Conservation (phyloP, 345 rosid species). For the Lepidium aucheri region DNA sequence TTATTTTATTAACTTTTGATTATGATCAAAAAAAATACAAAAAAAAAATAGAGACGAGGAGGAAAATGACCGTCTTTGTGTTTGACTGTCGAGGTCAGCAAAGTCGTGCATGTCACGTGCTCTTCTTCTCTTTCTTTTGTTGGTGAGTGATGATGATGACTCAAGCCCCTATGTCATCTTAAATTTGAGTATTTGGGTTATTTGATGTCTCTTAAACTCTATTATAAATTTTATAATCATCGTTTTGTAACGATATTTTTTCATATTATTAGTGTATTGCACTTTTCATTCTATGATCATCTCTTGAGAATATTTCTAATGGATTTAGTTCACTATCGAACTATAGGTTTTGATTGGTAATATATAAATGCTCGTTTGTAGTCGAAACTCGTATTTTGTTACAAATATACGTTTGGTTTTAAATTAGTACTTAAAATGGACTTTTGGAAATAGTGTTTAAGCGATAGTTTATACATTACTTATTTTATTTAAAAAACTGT, state of each 20-base stretch:
- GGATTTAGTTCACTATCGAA: too few species aligned
- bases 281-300: not conserved
- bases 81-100: slow-evolving; percentile 1
- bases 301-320: too few species aligned
- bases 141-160: too few species aligned
- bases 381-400: too few species aligned
- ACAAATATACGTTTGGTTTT: too few species aligned
- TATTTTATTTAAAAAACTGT: too few species aligned
- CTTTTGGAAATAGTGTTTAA: too few species aligned
- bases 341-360: too few species aligned
- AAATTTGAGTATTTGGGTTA: not conserved
- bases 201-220: not conserved
- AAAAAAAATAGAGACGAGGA: slow-evolving; percentile 2
- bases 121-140: not conserved
- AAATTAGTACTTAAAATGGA: too few species aligned
- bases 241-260: not conserved
- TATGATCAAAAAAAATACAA: not conserved
- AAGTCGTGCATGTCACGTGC: slow-evolving; percentile 12
- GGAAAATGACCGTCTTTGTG: not conserved
- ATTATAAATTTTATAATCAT: not conserved
- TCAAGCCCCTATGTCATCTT: slow-evolving; percentile 1
- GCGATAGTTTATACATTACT: too few species aligned
- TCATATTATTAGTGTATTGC: not conserved
- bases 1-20: too few species aligned
- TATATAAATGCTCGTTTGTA: too few species aligned